Conservation (phyloP, 1,284 basidiomycete species). For the Irpex rosettiformis region DNA sequence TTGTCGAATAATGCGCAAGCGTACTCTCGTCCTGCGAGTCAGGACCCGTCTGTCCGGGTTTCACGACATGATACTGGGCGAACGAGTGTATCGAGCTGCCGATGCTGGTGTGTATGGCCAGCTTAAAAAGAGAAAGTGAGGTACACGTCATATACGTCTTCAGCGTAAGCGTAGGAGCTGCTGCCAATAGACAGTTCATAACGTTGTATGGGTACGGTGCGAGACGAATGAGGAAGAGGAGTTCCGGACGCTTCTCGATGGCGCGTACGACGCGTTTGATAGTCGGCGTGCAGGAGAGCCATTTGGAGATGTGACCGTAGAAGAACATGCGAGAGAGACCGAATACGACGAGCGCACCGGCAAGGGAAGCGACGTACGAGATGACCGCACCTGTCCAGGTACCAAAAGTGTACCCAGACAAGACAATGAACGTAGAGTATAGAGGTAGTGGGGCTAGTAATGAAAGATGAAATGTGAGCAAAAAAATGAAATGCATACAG, state of each 20-base stretch:
- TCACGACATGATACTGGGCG: conserved; percentile 54
- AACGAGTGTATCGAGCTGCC: conserved; percentile 84
- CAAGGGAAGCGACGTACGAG: conserved; percentile 81
- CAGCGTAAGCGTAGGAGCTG: conserved; percentile 79
- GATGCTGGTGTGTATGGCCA: conserved; percentile 81
- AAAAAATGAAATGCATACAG: conserved; percentile 15
- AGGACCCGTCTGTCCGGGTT: conserved; percentile 24
- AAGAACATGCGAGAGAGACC: conserved; percentile 70
- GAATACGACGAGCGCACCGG: conserved; percentile 79
- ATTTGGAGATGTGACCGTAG: conserved; percentile 63
- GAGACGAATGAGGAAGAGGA: conserved; percentile 83
- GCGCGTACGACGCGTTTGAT: conserved; percentile 77
- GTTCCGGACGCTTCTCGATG: conserved; percentile 81
- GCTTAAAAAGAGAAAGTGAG: conserved; percentile 79
- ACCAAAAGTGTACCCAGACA: conserved; percentile 86
- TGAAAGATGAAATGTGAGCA: conserved; percentile 12
- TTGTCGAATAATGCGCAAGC: conserved; percentile 62
- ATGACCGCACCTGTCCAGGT: conserved; percentile 76
- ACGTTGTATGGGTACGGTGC: conserved; percentile 87
- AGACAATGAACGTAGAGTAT: conserved; percentile 84
- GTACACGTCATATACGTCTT: conserved; percentile 79
- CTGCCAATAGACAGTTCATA: conserved; percentile 86
- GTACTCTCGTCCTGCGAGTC: conserved; percentile 42
- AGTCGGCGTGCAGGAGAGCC: conserved; percentile 62
- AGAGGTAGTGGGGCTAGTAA: conserved; percentile 76